Evolutionary conservation across 2,329 filamentous ascomycete genomes (phyloP).

Genomic region (Thermothelomyces thermophilus): DNA sequence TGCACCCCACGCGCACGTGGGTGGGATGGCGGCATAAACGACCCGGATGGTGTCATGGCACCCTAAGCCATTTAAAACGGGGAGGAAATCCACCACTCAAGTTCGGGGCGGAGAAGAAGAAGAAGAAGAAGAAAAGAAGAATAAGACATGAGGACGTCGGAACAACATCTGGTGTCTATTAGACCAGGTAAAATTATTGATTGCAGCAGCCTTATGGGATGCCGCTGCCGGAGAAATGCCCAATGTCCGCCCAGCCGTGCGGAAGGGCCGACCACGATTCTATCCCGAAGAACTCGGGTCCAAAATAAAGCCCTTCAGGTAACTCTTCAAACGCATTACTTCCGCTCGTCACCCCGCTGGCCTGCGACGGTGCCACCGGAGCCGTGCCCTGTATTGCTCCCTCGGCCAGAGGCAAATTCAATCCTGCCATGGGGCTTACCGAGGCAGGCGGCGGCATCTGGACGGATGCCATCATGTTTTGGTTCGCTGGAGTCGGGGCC

Average conservation of each 20-base stretch:
- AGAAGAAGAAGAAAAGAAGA: too few species aligned
- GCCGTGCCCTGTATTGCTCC: background rate
- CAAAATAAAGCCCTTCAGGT: slow-evolving; percentile 31
- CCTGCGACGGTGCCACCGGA: slow-evolving; percentile 20
- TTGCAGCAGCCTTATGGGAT: slow-evolving; percentile 1
- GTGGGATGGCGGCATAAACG: slow-evolving; percentile 20
- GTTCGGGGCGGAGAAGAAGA: too few species aligned
- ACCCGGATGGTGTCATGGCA: slow-evolving; percentile 13
- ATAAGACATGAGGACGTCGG: too few species aligned
- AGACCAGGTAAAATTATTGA: too few species aligned
- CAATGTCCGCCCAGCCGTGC: slow-evolving; percentile 25
- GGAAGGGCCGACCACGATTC: slow-evolving; percentile 24
- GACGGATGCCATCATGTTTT: background rate
- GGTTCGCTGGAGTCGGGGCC: background rate
- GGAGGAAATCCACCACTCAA: background rate
- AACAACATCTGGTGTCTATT: too few species aligned
- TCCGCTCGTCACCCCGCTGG: slow-evolving; percentile 25
- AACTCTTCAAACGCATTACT: slow-evolving; percentile 32
- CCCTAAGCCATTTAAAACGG: slow-evolving; percentile 7
- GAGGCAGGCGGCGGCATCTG: slow-evolving; percentile 11
- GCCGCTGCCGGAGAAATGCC: slow-evolving; percentile 11
- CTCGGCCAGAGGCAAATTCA: slow-evolving; percentile 7
- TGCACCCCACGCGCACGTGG: slow-evolving; percentile 19
- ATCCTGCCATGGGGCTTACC: slow-evolving; percentile 6
- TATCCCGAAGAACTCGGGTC: slow-evolving; percentile 20